Evolutionary conservation across 768 basidiomycete genomes (phyloP).

Genomic region (Mycena metata): DNA sequence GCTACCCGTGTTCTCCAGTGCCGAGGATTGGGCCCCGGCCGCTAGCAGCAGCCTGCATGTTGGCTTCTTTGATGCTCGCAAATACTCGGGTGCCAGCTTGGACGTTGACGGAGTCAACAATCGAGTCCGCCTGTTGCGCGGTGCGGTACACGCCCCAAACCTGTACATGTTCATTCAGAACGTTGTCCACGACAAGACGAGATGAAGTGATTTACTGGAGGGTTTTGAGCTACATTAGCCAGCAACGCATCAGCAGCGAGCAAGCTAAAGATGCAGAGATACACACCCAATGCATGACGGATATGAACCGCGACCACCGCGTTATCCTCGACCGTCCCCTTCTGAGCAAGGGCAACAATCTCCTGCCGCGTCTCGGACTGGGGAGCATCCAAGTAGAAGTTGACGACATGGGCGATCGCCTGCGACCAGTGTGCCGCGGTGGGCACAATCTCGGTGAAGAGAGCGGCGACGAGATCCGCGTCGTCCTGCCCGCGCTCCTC

Average conservation of each 20-base stretch:
- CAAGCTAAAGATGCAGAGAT: neutral
- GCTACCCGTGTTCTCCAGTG: constrained; percentile 48
- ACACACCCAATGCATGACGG: constrained; percentile 62
- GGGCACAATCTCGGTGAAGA: constrained; percentile 69
- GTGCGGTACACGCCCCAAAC: constrained; percentile 60
- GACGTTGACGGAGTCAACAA: constrained; percentile 46
- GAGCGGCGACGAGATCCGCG: constrained; percentile 58
- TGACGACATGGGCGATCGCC: constrained; percentile 66
- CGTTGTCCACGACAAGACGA: constrained; percentile 20
- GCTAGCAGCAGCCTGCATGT: constrained; percentile 47
- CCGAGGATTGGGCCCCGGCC: constrained; percentile 49
- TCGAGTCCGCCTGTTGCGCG: constrained; percentile 43
- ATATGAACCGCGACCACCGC: constrained; percentile 58
- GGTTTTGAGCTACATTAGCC: constrained; percentile 46
- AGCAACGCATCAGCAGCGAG: neutral
- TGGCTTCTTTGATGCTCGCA: constrained; percentile 54
- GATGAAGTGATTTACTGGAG: constrained; percentile 45
- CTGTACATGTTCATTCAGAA: constrained; percentile 35
- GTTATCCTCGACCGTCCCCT: constrained; percentile 41
- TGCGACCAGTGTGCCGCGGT: constrained; percentile 70
- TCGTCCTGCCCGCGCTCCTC: constrained; percentile 17
- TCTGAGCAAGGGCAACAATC: constrained; percentile 53
- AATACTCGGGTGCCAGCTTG: constrained; percentile 50
- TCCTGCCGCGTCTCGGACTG: constrained; percentile 52
- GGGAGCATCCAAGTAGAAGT: constrained; percentile 67